Percentiles rank a stretch among this genome's conserved stretches.
Conservation (phyloP, 345 rosid genomes). For the Citrus maxima region DNA sequence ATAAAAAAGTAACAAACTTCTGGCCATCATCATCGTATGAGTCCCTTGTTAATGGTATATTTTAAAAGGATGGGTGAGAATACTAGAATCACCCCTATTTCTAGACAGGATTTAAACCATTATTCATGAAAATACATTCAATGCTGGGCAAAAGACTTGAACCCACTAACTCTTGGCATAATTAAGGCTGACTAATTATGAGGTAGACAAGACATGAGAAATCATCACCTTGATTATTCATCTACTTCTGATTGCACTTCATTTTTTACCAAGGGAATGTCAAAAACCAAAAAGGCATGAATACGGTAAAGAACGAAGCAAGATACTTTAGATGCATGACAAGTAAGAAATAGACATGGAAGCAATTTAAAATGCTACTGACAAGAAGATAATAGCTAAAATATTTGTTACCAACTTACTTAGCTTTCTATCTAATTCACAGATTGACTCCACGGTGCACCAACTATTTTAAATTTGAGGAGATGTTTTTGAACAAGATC, state of each 20-base stretch:
- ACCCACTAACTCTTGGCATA: background rate
- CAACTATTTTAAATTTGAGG: constrained; percentile 1
- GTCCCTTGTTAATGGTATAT: background rate
- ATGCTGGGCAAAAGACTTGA: background rate
- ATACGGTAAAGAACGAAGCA: background rate
- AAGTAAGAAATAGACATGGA: background rate
- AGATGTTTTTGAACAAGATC: background rate
- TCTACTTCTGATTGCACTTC: background rate
- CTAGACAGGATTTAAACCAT: background rate
- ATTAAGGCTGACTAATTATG: background rate
- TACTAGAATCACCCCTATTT: background rate
- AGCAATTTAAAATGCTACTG: background rate
- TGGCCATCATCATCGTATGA: background rate
- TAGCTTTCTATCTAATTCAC: background rate
- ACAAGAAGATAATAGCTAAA: background rate
- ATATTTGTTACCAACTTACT: background rate
- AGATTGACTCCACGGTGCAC: background rate
- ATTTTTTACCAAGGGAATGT: background rate
- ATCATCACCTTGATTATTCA: background rate
- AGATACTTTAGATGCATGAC: background rate
- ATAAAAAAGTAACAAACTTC: background rate
- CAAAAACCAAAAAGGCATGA: background rate
- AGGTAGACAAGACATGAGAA: background rate
- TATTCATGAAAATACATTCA: background rate
- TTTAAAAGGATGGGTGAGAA: background rate